Base-by-base conservation (phyloP, 225 moss, liverwort and hornwort species). In the Physcomitrellopsis africana region DNA sequence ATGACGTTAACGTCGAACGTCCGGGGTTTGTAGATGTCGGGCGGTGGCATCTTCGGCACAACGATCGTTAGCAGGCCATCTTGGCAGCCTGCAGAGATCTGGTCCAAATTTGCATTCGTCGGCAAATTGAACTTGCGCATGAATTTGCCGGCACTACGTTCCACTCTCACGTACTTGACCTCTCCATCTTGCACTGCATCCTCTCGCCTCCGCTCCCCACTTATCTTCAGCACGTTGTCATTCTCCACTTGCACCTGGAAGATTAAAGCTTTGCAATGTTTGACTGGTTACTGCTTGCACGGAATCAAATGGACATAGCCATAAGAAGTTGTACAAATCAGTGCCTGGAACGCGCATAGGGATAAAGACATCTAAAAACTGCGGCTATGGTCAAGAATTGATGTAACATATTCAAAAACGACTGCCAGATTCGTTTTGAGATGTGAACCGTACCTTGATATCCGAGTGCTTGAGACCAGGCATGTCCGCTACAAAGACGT, bases 91-190 rank as follows among this genome's bases (percentile, higher is more conserved):
- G 89, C 91, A 8, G 86, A 85, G 48, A 94, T 94, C 19, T 84
- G 87, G 61, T 91, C 91, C 76, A 91, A 79, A 73, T 93, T 88
- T 17, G 86, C 87, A 53, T 91, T 93, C 2, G 84, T 78, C 0
- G 91, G 89, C 8, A 93, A 66, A 68, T 91, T 93, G 76, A 91
- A 94, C 63, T 94, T 94, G 45, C 91, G 87, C 86, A 94, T 88
- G 65, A 94, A 91, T 59, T 90, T 94, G 1, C 86, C 86, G 3
- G 86, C 86, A 14, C 85, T 92, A 27, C 85, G 67, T 74, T 94
- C 92, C 68, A 92, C 92, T 77, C 88, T 72, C 8, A 94, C 80
- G 44, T 94, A 90, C 59, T 94, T 92, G 3, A 94, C 83, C 42
- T 94, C 86, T 14, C 84, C 83, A 15, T 91, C 88, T 2, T 82